Conservation (phyloP, 1,284 basidiomycete species). For the Pyrrhoderma noxium region DNA sequence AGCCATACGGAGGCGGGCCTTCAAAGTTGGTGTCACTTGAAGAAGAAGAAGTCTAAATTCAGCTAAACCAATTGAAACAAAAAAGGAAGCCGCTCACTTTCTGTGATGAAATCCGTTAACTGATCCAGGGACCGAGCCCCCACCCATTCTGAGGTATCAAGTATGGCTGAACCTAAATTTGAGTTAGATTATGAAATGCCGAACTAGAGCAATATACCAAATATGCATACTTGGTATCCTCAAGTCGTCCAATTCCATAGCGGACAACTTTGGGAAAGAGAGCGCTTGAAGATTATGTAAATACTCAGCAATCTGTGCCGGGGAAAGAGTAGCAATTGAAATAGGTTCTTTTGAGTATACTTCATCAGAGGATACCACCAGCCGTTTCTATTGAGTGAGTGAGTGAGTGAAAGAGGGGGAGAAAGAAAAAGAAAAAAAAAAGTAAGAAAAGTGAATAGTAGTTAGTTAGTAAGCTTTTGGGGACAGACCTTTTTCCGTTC, state of each 20-base stretch:
- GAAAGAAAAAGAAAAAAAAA: conserved; percentile 16
- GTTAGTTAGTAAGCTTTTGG: conserved; percentile 40
- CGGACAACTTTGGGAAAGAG: conserved; percentile 54
- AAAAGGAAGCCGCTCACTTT: conserved; percentile 39
- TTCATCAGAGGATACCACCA: conserved; percentile 38
- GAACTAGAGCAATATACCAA: conserved; percentile 5
- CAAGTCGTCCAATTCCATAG: conserved; percentile 66
- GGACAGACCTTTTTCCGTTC: conserved; percentile 49
- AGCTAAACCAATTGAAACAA: conserved; percentile 2
- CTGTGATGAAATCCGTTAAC: conserved; percentile 63
- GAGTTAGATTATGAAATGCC: conserved; percentile 38
- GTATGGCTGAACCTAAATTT: conserved; percentile 60
- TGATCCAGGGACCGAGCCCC: conserved; percentile 60
- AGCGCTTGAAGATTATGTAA: conserved; percentile 55
- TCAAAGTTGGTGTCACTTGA: conserved; percentile 60
- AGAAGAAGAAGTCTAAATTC: neutral
- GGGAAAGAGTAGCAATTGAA: conserved; percentile 51
- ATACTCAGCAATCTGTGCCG: conserved; percentile 51
- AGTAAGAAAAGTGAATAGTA: conserved; percentile 17
- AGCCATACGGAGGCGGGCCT: conserved; percentile 59
- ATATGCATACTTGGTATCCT: conserved; percentile 56
- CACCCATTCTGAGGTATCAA: conserved; percentile 67
- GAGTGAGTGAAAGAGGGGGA: no score
- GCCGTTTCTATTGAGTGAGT: conserved; percentile 63
- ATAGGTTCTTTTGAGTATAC: conserved; percentile 27